Evolutionary conservation across 2,329 filamentous ascomycete species (phyloP), one percentile per base, ranked within the genome.

Genomic region (Paraphoma sp.): DNA sequence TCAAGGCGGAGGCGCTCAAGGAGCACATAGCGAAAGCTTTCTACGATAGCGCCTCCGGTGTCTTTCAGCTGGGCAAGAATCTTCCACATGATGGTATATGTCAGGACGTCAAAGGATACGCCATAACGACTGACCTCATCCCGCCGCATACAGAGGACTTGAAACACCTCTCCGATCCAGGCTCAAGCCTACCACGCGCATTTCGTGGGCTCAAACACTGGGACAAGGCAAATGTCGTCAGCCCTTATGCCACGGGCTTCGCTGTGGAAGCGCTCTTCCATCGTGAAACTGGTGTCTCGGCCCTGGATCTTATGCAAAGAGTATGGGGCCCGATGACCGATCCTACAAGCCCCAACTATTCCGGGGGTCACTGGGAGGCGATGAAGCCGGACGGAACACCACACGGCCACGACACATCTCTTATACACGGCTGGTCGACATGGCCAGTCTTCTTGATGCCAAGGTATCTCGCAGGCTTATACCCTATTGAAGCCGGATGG

Each of bases 371-470:
- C 40, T 58, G 56, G 51, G 56, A 58, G 29, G 51, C 51, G 1
- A 46, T 58, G 56, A 52, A 55, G 47, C 48, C 56, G 14, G 45
- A 52, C 45, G 56, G 56, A 1, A 52, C 52, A 44, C 56, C 56
- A 1, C 52, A 51, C 14, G 48, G 45, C 6, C 56, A 58, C 41
- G 51, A 58, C 30, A 55, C 52, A 10, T 58, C 56, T 12, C 56
- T 58, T 9, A 47, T 55, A 4, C 56, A 58, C 28, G 56, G 56
- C 18, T 58, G 56, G 56, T 58, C 56, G 17, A 58, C 56, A 5
- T 58, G 56, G 56, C 56, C 56, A n/a, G 56, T 58, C 8, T 58
- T 48, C n/a, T 51, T 58, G 2, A 41, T 58, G 51, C 56, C 56
- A 11, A 42, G 56, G 16, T 58, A 58, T 45, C 41, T 58, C 17